Conservation (phyloP, 495 filamentous ascomycete species). For the Hyaloscypha bicolor region DNA sequence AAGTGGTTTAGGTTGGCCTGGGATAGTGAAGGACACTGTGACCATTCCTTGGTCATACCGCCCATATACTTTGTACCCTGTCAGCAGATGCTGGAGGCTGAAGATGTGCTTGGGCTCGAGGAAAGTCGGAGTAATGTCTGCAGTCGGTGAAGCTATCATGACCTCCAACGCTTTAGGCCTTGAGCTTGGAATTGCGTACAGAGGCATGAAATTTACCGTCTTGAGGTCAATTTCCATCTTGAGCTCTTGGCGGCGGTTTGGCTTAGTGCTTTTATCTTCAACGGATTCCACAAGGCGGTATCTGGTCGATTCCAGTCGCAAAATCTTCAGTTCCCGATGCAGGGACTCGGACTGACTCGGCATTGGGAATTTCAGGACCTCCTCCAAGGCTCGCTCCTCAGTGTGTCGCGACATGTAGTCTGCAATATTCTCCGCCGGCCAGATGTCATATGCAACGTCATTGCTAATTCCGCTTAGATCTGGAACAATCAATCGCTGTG, state of each 20-base stretch:
- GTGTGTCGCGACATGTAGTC: conserved; percentile 19
- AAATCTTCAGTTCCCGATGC: conserved; percentile 9
- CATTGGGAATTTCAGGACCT: conserved; percentile 20
- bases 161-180: conserved; percentile 19
- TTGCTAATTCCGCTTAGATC: conserved; percentile 7
- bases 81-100: conserved; percentile 18
- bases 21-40: conserved; percentile 19
- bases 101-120: conserved; percentile 15
- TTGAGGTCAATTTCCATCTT: conserved; percentile 24
- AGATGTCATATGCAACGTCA: conserved; percentile 16
- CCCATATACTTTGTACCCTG: conserved; percentile 22
- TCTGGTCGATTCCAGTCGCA: conserved; percentile 9
- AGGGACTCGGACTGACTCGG: conserved; percentile 12
- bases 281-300: conserved; percentile 17
- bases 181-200: conserved; percentile 22
- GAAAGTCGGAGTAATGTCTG: conserved; percentile 16
- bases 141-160: conserved; percentile 2
- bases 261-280: conserved; percentile 8
- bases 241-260: conserved; percentile 15
- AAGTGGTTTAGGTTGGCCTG: conserved; percentile 9
- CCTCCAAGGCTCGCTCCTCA: conserved; percentile 12
- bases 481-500: conserved; percentile 16
- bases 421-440: conserved; percentile 21
- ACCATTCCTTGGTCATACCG: conserved; percentile 23
- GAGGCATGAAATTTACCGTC: conserved; percentile 15